phyloP scores from a whole-genome alignment of 305 asterid genomes.

The Nicotiana rustica region DNA sequence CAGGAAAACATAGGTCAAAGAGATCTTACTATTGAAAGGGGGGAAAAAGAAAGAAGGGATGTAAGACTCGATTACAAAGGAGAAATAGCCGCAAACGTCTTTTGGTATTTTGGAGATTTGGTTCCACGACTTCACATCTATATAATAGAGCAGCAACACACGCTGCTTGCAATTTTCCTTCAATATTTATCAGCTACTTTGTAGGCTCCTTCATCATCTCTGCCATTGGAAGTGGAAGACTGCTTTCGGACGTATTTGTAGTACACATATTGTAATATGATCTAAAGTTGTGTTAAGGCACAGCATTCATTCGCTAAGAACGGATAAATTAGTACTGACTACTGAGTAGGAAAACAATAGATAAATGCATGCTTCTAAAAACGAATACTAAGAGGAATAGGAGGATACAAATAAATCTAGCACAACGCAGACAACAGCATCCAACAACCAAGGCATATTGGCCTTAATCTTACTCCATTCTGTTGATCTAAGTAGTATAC shows the following conservation, averaged over 20 bases:
- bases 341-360: not conserved
- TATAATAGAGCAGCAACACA: constrained; percentile 1
- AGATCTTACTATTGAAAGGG: not conserved
- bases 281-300: constrained; percentile 67
- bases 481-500: constrained; percentile 79
- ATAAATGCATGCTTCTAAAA: not conserved
- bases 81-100: not conserved
- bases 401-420: constrained; percentile 95
- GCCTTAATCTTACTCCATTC: constrained; percentile 79
- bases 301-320: not conserved
- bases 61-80: constrained; percentile 5
- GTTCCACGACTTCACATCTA: not conserved
- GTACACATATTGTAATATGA: constrained; percentile 77
- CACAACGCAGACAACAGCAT: constrained; percentile 80
- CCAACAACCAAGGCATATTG: constrained; percentile 93
- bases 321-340: not conserved
- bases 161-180: not conserved
- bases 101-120: not conserved
- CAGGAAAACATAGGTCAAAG: not conserved
- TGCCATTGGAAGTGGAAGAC: constrained; percentile 31
- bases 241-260: constrained; percentile 55
- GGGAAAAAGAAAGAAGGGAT: not conserved
- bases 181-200: constrained; percentile 39
- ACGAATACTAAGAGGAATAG: not conserved
- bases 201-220: constrained; percentile 45